A percentile compares a stretch with the other conserved stretches of the same genome.
Evolutionary conservation across 2,329 filamentous ascomycete species (phyloP).

Genomic region (Colletotrichum liriopes): DNA sequence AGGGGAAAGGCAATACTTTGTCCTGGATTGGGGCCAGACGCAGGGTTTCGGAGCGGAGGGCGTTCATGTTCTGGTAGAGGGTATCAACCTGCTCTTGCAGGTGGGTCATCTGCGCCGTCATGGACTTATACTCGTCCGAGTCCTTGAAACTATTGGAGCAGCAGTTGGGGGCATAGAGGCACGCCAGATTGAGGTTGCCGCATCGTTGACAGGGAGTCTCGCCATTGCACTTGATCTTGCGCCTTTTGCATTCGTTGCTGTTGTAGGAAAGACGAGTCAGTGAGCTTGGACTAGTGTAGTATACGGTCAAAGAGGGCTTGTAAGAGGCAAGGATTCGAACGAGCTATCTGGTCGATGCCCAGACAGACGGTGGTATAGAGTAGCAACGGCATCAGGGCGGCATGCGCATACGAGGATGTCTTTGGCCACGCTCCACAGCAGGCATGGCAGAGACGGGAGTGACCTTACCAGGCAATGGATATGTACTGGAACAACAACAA

Average conservation of each 20-base stretch:
- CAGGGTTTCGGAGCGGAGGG: slow-evolving; percentile 72
- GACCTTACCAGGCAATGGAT: slow-evolving; percentile 72
- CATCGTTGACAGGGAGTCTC: slow-evolving; percentile 78
- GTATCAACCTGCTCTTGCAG: slow-evolving; percentile 89
- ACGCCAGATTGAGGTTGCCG: slow-evolving; percentile 76
- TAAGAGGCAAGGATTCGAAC: background rate
- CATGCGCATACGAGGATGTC: background rate
- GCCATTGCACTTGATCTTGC: slow-evolving; percentile 83
- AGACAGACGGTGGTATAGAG: background rate
- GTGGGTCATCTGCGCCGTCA: slow-evolving; percentile 80
- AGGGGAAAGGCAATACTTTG: slow-evolving; percentile 53
- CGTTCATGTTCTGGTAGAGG: slow-evolving; percentile 80
- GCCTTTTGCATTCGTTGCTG: slow-evolving; percentile 82
- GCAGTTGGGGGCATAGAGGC: slow-evolving; percentile 77
- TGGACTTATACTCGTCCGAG: slow-evolving; percentile 89
- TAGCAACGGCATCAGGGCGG: slow-evolving; percentile 46
- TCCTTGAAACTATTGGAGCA: slow-evolving; percentile 89
- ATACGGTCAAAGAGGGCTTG: background rate
- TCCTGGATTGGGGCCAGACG: slow-evolving; percentile 63
- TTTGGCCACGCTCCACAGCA: background rate
- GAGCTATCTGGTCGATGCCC: background rate
- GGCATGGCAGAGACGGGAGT: slow-evolving; percentile 11
- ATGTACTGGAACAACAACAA: slow-evolving; percentile 63
- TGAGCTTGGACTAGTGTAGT: background rate
- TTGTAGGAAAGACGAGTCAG: slow-evolving; percentile 32